phyloP scores from a whole-genome alignment of 805 yeast genomes.

The Nakazawaea ernobii region DNA sequence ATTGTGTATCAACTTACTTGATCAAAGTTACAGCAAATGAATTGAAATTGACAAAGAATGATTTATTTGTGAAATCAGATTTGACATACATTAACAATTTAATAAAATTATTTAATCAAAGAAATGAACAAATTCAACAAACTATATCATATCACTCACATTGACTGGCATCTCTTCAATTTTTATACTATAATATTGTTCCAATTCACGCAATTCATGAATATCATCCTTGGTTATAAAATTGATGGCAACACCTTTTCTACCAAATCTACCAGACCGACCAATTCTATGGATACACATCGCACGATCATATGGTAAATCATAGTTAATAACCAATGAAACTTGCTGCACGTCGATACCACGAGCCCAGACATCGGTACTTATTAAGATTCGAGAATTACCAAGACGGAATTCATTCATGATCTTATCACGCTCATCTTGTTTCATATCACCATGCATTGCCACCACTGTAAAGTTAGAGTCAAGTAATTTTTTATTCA shows the following conservation, averaged over 20 bases:
- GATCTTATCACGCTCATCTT: conserved; percentile 86
- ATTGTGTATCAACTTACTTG: conserved; percentile 3
- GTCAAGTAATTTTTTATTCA: conserved; percentile 66
- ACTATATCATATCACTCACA: conserved; percentile 22
- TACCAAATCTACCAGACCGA: conserved; percentile 97
- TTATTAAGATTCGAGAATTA: conserved; percentile 83
- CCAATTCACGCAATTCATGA: conserved; percentile 74
- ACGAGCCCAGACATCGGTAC: conserved; percentile 95
- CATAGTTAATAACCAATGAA: conserved; percentile 90
- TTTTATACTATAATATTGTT: conserved; percentile 82
- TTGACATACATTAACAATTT: conserved; percentile 17
- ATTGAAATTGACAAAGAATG: conserved; percentile 7
- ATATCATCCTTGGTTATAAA: conserved; percentile 80
- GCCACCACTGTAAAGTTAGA: conserved; percentile 88
- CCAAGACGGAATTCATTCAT: conserved; percentile 97
- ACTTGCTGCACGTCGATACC: conserved; percentile 98
- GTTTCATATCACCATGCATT: conserved; percentile 96
- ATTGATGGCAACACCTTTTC: conserved; percentile 97
- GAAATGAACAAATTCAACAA: conserved; percentile 16
- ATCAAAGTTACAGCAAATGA: conserved; percentile 2
- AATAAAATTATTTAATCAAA: conserved; percentile 16
- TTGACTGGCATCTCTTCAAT: conserved; percentile 91
- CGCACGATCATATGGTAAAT: conserved; percentile 83
- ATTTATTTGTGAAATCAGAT: conserved; percentile 14
- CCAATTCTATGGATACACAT: conserved; percentile 97